Conservation (phyloP, 2,329 filamentous ascomycete species). For the Botryotinia narcissicola region DNA sequence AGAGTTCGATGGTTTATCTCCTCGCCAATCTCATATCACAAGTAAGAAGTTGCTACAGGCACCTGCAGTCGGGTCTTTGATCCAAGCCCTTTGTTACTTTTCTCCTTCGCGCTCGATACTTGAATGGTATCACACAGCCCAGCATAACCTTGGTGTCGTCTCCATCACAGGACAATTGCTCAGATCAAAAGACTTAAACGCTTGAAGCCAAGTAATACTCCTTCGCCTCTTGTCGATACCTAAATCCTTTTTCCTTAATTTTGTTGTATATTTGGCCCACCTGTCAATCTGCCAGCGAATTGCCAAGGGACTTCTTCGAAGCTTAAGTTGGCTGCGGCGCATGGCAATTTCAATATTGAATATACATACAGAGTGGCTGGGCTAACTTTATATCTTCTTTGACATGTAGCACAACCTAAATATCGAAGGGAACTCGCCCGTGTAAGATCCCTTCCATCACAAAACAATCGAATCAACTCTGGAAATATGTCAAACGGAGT, state of each 20-base stretch:
- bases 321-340: constrained; percentile 5
- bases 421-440: constrained; percentile 27
- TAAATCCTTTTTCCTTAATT: neutral
- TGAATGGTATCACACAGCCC: constrained; percentile 5
- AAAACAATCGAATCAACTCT: neutral
- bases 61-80: constrained; percentile 14
- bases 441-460: constrained; percentile 6
- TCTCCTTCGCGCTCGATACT: neutral
- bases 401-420: constrained; percentile 26
- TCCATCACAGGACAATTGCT: neutral
- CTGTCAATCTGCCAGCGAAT: constrained; percentile 11
- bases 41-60: neutral
- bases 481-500: constrained; percentile 5
- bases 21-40: neutral
- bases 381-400: constrained; percentile 24
- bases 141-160: constrained; percentile 3
- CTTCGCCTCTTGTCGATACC: neutral
- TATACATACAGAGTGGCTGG: constrained; percentile 9
- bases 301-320: constrained; percentile 3
- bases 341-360: constrained; percentile 15
- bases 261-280: neutral
- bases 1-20: neutral
- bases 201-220: constrained; percentile 13
- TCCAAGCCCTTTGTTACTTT: constrained; percentile 16
- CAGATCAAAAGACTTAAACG: neutral